These are phyloP conservation scores for Termitomyces sp. DNA, from an alignment of 768 basidiomycete species.

Conservation along the genomic window DNA sequence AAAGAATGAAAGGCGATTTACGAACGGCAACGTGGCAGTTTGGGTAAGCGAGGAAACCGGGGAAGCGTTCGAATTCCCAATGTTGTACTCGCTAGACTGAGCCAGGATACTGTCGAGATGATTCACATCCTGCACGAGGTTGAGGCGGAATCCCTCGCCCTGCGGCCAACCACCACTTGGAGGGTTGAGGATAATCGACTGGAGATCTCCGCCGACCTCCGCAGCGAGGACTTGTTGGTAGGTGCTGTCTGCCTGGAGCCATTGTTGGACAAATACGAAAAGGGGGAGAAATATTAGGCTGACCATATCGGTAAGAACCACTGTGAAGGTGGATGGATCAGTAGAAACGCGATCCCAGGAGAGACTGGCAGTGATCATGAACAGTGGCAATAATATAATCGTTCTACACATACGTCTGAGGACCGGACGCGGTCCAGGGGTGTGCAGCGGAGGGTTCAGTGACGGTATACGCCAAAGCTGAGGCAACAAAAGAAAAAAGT, in stretches of 20 bases:
- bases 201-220: conserved; percentile 46
- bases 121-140: conserved; percentile 53
- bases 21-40: conserved; percentile 19
- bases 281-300: conserved; percentile 12
- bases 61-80: conserved; percentile 23
- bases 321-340: conserved; percentile 66
- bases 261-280: neutral
- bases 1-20: neutral
- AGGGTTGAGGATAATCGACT: conserved; percentile 39
- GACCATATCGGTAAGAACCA: conserved; percentile 64
- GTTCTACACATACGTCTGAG: conserved; percentile 36
- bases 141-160: conserved; percentile 66
- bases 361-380: conserved; percentile 30
- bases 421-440: conserved; percentile 57
- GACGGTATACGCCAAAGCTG: conserved; percentile 63
- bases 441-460: conserved; percentile 39
- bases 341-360: conserved; percentile 64
- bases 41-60: conserved; percentile 11
- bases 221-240: conserved; percentile 49
- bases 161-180: conserved; percentile 64
- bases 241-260: conserved; percentile 29
- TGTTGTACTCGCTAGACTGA: conserved; percentile 63
- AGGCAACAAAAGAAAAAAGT: conserved; percentile 48
- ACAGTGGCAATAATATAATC: neutral
- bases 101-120: conserved; percentile 56